Evolutionary conservation across 139 green algal genomes (phyloP).

Genomic region (Zygnema cylindricum): DNA sequence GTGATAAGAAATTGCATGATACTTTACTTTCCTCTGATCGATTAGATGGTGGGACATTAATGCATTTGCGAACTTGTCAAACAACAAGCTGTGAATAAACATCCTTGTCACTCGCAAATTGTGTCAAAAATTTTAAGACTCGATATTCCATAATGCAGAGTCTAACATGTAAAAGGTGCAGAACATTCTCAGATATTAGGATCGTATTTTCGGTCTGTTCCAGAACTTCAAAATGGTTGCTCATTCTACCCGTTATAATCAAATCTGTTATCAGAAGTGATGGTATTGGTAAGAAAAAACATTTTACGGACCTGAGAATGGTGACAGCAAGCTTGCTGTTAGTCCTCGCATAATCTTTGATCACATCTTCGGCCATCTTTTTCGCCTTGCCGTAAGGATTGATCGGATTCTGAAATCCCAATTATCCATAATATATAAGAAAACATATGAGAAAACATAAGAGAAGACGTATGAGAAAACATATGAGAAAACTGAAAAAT

Average conservation of each 20-base stretch:
- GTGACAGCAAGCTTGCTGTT: conserved; percentile 67
- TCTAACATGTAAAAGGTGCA: too few relatives aligned
- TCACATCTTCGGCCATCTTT: conserved; percentile 72
- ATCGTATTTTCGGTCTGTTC: not conserved
- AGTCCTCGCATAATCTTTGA: conserved; percentile 64
- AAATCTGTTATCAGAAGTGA: not conserved
- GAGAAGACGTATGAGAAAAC: not conserved
- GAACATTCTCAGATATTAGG: not conserved
- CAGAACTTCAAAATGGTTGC: not conserved
- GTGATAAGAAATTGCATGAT: too few relatives aligned
- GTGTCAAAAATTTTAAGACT: too few relatives aligned
- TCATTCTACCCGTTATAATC: not conserved
- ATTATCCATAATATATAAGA: too few relatives aligned
- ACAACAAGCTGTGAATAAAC: too few relatives aligned
- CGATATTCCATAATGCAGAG: too few relatives aligned
- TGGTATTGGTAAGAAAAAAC: not conserved
- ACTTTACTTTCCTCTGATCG: too few relatives aligned
- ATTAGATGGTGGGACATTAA: too few relatives aligned
- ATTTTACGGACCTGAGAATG: conserved; percentile 66
- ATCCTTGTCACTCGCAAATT: too few relatives aligned
- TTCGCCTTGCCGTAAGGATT: conserved; percentile 79
- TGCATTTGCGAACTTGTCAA: too few relatives aligned
- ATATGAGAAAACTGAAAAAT: not conserved
- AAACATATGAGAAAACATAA: not conserved
- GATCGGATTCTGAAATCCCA: conserved; percentile 71